Conservation (phyloP, 2,329 filamentous ascomycete genomes). For the Diaporthe capsici region DNA sequence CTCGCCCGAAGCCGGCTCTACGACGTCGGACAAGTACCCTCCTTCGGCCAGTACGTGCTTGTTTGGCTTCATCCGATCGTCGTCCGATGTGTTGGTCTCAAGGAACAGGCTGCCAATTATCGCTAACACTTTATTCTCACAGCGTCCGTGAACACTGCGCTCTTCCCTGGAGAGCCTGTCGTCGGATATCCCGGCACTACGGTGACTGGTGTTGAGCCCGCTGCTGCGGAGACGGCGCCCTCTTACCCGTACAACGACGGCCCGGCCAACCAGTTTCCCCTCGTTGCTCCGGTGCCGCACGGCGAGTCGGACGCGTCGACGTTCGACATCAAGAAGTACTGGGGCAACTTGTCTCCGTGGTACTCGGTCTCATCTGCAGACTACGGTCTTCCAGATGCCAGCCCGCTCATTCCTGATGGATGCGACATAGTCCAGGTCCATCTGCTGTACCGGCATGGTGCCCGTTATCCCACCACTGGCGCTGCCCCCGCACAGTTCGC, state of each 20-base stretch:
- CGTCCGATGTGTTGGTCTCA: neutral
- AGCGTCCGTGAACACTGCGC: conserved; percentile 48
- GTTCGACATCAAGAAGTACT: conserved; percentile 51
- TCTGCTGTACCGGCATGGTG: conserved; percentile 52
- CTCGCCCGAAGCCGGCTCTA: conserved; percentile 37
- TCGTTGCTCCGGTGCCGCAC: conserved; percentile 47
- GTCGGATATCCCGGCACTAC: conserved; percentile 50
- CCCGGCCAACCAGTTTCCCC: conserved; percentile 49
- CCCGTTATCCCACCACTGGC: conserved; percentile 50
- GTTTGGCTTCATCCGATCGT: neutral
- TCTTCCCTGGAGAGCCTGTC: conserved; percentile 50
- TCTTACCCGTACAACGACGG: conserved; percentile 48
- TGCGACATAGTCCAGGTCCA: conserved; percentile 52
- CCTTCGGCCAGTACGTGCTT: conserved; percentile 44
- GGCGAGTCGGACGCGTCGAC: conserved; percentile 44
- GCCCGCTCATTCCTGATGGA: conserved; percentile 48
- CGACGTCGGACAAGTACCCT: conserved; percentile 44
- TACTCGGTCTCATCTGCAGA: conserved; percentile 51
- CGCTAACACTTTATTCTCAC: neutral
- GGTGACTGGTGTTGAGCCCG: conserved; percentile 48
- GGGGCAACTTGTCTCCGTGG: conserved; percentile 53
- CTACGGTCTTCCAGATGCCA: conserved; percentile 50
- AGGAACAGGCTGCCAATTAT: neutral
- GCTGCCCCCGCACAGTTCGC: conserved; percentile 50
- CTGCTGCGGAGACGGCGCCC: conserved; percentile 48